Percentiles rank a stretch among this genome's conserved stretches.
Evolutionary conservation across 2,329 filamentous ascomycete genomes (phyloP).

Genomic region (Dactylellina haptotyla): DNA sequence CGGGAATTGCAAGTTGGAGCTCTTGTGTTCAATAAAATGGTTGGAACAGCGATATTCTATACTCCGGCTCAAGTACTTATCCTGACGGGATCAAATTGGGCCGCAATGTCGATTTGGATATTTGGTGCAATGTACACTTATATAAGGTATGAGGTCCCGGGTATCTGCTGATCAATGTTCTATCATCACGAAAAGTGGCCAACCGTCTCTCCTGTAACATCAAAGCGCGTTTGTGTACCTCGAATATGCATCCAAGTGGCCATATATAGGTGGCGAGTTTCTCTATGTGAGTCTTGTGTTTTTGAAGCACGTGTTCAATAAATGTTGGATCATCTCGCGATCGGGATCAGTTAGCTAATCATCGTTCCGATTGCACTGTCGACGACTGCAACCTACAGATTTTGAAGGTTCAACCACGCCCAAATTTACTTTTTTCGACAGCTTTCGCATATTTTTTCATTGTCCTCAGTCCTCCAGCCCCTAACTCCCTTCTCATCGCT

Average conservation of each 20-base stretch:
- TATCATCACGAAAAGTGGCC: background rate
- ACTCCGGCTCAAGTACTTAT: conserved; percentile 17
- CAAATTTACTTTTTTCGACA: conserved; percentile 21
- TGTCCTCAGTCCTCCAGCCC: background rate
- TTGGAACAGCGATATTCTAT: conserved; percentile 22
- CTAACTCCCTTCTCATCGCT: conserved; percentile 10
- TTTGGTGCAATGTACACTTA: conserved; percentile 19
- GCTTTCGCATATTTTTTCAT: conserved; percentile 25
- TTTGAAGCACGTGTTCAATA: background rate
- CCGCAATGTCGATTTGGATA: background rate
- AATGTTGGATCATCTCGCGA: no score
- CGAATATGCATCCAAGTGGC: conserved; percentile 19
- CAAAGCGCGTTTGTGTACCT: conserved; percentile 17
- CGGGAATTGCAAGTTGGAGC: background rate
- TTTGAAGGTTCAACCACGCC: conserved; percentile 10
- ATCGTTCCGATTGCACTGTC: background rate
- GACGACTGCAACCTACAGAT: background rate
- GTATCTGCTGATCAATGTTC: no score
- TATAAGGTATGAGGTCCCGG: conserved; percentile 20
- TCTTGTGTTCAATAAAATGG: conserved; percentile 20
- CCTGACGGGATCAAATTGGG: conserved; percentile 11
- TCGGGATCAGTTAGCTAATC: no score
- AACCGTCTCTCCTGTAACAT: background rate
- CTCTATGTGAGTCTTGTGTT: conserved; percentile 8
- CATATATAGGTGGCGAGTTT: conserved; percentile 21